Evolutionary conservation across 192 early-diverging fungal genomes (phyloP), one percentile per base, ranked within the genome.

Genomic region (Linnemannia hyalina): DNA sequence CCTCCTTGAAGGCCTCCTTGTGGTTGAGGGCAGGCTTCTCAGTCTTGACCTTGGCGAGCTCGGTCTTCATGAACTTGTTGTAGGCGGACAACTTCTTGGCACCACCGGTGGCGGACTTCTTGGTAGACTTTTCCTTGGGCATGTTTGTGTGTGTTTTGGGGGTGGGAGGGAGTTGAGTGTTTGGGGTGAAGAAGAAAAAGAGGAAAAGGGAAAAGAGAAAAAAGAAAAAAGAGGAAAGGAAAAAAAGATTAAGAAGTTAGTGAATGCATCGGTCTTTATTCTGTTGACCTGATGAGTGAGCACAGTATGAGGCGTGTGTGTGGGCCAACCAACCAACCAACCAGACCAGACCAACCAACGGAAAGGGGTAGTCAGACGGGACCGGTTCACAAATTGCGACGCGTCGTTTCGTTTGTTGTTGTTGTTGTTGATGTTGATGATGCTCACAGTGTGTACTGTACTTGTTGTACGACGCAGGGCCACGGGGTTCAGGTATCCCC

Each of bases 41-140:
- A 32, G 81, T 80, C 92, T 95, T 95, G 91, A 92, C 90, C 86
- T 92, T 92, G 81, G 92, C 83, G 18, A 95, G 88, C 90, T 94
- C 90, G n/a, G 82, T 70, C 90, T 95, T 95, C 93, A 95, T 95
- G 86, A 90, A 95, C 80, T 88, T 89, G 90, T 95, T 94, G 89
- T 95, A 95, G 72, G 92, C 88, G 38, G 92, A 92, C 65, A 91
- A 40, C 84, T 86, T 86, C 84, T 86, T 86, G 78, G 69, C 78
- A 23, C 55, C 78, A 54, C 44, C 77, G 60, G 77, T 70, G 71
- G 80, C 46, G 47, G 84, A 83, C 75, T 88, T 85, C 90, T 92
- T 91, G 78, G 88, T 49, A 77, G 88, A 49, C 87, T 91, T 90
- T 78, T 85, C 83, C 88, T 91, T 90, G 85, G 90, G 82, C 90